Base-by-base conservation (phyloP, 73 alveolate genomes). In the Symbiodinium pilosum region DNA sequence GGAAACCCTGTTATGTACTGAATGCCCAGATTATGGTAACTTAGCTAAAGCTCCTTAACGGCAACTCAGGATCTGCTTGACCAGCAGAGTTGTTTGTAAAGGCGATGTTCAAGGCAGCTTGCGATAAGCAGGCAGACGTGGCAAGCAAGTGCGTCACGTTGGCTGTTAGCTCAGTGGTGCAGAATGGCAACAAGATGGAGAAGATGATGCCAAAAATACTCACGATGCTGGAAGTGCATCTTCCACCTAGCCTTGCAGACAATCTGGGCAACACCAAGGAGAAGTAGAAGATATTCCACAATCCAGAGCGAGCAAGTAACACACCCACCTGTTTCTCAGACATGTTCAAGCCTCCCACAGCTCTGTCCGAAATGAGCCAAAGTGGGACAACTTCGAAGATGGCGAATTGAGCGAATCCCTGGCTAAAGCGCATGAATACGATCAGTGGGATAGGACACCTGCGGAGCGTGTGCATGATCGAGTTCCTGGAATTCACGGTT, bases 41-140 rank as follows among this genome's bases (percentile, higher is more conserved):
- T n/a, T n/a, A n/a, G n/a, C n/a, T n/a, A n/a, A n/a, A n/a, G n/a
- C n/a, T n/a, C n/a, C n/a, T n/a, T n/a, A n/a, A n/a, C n/a, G n/a
- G n/a, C n/a, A n/a, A n/a, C n/a, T n/a, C n/a, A n/a, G n/a, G n/a
- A n/a, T n/a, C n/a, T 1, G 42, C 73, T 20, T 59, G 73, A 1
- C 96, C 96, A 2, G 96, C 83, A 30, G 96, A 73, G n/a, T 91
- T 91, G 96, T 91, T 91, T 52, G 96, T 91, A 77, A 91, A 91
- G 54, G 54, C 41, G 41, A 91, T 11, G 81, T 91, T 91, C 77
- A 69, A 28, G 38, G 81, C 81, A 30, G 81, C 81, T 38, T 64
- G 81, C 38, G 81, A 64, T 38, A 64, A 28, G 21, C 20, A 28
- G 39, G 81, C 81, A 9, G 81, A 64, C 20, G 81, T 38, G 38